Percentiles rank a stretch among this genome's conserved stretches.
phyloP scores from a whole-genome alignment of 2,329 filamentous ascomycete genomes.

The Nigrospora osmanthi region DNA sequence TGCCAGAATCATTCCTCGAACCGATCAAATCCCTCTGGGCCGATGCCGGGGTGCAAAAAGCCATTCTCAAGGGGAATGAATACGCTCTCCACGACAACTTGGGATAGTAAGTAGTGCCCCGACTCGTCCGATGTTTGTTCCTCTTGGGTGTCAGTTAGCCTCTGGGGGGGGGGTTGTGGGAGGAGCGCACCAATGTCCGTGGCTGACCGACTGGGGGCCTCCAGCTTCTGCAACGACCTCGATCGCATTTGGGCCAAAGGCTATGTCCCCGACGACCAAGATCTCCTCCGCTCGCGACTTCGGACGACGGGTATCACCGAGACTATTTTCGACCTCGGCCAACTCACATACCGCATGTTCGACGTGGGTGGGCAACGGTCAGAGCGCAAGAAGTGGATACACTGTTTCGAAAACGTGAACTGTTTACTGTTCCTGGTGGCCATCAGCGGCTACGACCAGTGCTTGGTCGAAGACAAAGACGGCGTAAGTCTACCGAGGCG shows the following conservation, averaged over 20 bases:
- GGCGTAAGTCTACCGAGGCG: slow-evolving; percentile 54
- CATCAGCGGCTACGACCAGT: slow-evolving; percentile 94
- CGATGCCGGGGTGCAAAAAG: slow-evolving; percentile 74
- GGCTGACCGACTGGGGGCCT: slow-evolving; percentile 12
- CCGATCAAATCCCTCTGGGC: slow-evolving; percentile 81
- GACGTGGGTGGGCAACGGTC: slow-evolving; percentile 89
- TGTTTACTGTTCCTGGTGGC: slow-evolving; percentile 89
- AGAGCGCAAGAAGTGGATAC: slow-evolving; percentile 95
- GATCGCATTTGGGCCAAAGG: slow-evolving; percentile 67
- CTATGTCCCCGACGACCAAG: slow-evolving; percentile 88
- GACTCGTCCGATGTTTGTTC: background rate
- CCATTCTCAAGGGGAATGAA: slow-evolving; percentile 92
- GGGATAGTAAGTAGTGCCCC: slow-evolving; percentile 61
- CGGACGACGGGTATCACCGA: slow-evolving; percentile 94
- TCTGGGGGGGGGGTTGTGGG: no score
- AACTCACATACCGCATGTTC: slow-evolving; percentile 94
- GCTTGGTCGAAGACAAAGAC: slow-evolving; percentile 91
- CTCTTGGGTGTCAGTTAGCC: background rate
- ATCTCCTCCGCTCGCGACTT: slow-evolving; percentile 82
- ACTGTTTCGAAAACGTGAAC: slow-evolving; percentile 92
- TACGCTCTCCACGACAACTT: slow-evolving; percentile 95
- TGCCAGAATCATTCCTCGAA: slow-evolving; percentile 69
- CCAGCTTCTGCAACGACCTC: slow-evolving; percentile 74
- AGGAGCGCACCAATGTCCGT: no score
- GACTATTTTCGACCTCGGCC: slow-evolving; percentile 84